Conservation (phyloP, 129 eudicot genomes). For the Flaveria trinervia region DNA sequence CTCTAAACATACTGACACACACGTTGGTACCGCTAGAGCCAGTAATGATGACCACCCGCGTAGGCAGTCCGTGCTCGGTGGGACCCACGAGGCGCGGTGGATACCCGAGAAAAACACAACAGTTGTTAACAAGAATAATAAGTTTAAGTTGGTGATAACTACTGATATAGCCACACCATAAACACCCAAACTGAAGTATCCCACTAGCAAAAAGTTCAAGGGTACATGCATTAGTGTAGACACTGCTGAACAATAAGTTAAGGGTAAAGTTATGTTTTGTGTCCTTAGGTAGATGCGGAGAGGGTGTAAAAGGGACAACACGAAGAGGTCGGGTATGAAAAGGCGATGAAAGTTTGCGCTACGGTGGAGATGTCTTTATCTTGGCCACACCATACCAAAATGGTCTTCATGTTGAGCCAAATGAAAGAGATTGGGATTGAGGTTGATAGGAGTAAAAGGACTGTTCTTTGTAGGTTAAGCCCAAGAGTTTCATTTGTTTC, state of each 20-base stretch:
- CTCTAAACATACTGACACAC: constrained; percentile 79
- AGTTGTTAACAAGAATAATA: constrained; percentile 46
- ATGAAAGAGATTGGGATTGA: constrained; percentile 72
- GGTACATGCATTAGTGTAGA: constrained; percentile 75
- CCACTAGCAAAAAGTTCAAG: constrained; percentile 60
- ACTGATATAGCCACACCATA: constrained; percentile 83
- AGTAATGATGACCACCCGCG: constrained; percentile 76
- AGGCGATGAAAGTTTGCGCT: constrained; percentile 69
- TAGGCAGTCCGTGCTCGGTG: constrained; percentile 67
- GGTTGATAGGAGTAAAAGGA: constrained; percentile 74
- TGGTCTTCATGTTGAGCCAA: constrained; percentile 81
- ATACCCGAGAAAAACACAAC: constrained; percentile 66
- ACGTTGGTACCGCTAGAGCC: constrained; percentile 63
- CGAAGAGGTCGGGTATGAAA: constrained; percentile 85
- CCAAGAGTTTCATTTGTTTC: constrained; percentile 81
- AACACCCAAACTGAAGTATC: constrained; percentile 62
- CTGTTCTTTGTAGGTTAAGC: constrained; percentile 83
- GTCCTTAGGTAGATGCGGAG: constrained; percentile 73
- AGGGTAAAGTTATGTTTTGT: constrained; percentile 73
- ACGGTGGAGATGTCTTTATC: constrained; percentile 66
- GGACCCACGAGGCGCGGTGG: constrained; percentile 73
- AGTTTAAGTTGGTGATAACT: constrained; percentile 72
- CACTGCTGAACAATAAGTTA: constrained; percentile 67
- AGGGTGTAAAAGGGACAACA: constrained; percentile 80
- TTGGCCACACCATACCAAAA: constrained; percentile 82